Percentiles rank a stretch among this genome's conserved stretches.
Conservation (phyloP, 805 yeast genomes). For the Candida multigemmis region DNA sequence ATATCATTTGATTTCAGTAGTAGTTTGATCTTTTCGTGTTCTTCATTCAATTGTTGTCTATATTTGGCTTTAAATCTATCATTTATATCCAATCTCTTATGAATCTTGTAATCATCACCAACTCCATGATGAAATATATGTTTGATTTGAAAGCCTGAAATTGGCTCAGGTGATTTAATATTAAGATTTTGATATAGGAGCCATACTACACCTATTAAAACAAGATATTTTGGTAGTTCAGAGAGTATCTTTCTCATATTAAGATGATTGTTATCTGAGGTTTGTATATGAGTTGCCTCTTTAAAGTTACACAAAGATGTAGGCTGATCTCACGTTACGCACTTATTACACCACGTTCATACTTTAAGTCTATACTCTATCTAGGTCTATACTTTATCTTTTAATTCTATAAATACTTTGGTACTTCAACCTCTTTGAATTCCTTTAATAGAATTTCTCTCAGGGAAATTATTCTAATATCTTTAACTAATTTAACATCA, state of each 20-base stretch:
- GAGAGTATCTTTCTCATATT: no score
- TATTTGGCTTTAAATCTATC: background rate
- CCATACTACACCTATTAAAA: background rate
- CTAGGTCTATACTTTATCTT: no score
- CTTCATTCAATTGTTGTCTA: background rate
- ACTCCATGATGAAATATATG: conserved; percentile 60
- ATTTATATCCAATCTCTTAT: conserved; percentile 46
- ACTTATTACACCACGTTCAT: no score
- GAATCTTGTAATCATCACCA: conserved; percentile 30
- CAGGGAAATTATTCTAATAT: conserved; percentile 28
- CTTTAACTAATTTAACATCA: conserved; percentile 18
- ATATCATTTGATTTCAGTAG: conserved; percentile 1
- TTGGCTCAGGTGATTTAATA: background rate
- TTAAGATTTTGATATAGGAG: background rate
- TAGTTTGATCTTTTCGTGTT: conserved; percentile 2
- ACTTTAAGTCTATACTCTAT: no score
- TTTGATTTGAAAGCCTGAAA: conserved; percentile 26
- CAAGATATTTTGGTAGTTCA: background rate
- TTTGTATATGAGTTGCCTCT: no score
- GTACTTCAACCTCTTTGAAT: no score
- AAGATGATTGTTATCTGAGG: no score
- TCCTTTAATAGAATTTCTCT: conserved; percentile 14
- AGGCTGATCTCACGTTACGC: no score
- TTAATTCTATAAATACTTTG: no score
- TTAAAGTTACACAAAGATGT: no score